These are phyloP conservation scores for Rosa hybrid DNA, from an alignment of 331 rosid species.

Conservation along the genomic window DNA sequence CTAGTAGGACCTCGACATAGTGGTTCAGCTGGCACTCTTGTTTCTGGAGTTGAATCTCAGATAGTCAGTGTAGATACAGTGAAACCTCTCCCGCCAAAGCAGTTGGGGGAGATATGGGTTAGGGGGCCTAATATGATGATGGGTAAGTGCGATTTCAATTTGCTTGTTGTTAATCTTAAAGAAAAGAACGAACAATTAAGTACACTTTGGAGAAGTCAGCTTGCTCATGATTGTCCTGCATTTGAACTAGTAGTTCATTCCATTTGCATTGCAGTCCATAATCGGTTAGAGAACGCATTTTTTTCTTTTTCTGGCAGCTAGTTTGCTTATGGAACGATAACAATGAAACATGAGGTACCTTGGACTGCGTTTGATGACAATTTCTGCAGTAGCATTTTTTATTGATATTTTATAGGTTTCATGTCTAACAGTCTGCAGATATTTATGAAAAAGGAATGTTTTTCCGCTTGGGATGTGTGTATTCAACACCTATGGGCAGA, in stretches of 20 bases:
- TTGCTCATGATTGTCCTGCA: conserved; percentile 5
- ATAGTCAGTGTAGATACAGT: conserved; percentile 67
- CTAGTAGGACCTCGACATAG: conserved; percentile 47
- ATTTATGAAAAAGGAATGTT: background rate
- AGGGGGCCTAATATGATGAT: conserved; percentile 85
- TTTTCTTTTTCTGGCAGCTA: background rate
- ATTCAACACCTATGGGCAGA: background rate
- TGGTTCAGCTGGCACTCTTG: conserved; percentile 75
- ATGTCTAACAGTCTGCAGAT: background rate
- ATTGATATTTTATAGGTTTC: background rate
- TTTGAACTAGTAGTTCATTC: background rate
- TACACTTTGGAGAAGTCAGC: background rate
- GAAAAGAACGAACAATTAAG: background rate
- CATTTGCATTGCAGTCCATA: background rate
- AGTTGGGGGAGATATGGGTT: conserved; percentile 83
- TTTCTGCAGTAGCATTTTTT: background rate
- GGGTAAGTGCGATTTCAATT: conserved; percentile 37
- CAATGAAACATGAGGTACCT: background rate
- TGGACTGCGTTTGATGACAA: too few species aligned
- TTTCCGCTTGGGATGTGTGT: background rate
- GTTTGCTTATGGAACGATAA: background rate
- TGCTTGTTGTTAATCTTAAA: background rate
- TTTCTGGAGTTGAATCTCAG: conserved; percentile 66
- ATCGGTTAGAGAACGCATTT: background rate
- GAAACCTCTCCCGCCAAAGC: conserved; percentile 77